Conservation (phyloP, 208 protist species). For the Trypanosomatidae sp. region DNA sequence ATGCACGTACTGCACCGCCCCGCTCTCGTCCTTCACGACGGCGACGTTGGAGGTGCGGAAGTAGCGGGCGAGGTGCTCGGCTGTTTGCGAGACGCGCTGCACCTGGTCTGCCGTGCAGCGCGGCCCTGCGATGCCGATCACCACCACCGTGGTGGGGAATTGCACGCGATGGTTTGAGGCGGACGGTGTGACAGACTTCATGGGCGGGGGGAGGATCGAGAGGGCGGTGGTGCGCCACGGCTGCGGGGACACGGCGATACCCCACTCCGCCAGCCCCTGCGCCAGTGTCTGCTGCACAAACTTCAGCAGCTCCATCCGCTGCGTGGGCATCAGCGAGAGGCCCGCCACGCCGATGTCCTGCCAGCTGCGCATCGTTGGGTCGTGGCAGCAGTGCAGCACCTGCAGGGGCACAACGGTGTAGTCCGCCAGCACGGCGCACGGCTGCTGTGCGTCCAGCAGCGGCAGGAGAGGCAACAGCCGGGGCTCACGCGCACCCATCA, state of each 20-base stretch:
- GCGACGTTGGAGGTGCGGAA: constrained; percentile 44
- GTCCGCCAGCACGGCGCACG: constrained; percentile 69
- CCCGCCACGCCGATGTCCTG: constrained; percentile 57
- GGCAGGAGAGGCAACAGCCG: constrained; percentile 37
- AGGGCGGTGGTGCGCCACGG: constrained; percentile 51
- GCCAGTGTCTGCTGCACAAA: constrained; percentile 37
- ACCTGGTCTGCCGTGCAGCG: constrained; percentile 48
- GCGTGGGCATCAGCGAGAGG: constrained; percentile 71
- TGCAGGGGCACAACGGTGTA: constrained; percentile 71
- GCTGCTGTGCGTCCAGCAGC: constrained; percentile 66
- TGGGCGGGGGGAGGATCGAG: constrained; percentile 62
- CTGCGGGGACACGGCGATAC: constrained; percentile 42
- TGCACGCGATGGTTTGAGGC: too few species aligned
- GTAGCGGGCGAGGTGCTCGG: constrained; percentile 55
- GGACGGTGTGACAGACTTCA: constrained; percentile 24
- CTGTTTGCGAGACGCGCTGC: constrained; percentile 37
- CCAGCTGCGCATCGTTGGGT: constrained; percentile 72
- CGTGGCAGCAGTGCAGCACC: constrained; percentile 88
- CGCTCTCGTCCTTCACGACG: constrained; percentile 48
- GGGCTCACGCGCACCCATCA: constrained; percentile 28
- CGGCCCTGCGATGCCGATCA: constrained; percentile 51
- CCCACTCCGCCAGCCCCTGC: constrained; percentile 58
- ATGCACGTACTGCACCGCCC: constrained; percentile 55
- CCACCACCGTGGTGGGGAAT: constrained; percentile 61
- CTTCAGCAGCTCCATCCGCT: constrained; percentile 52